Base-by-base conservation (phyloP, 1,139 yeast genomes). In the Kurtzmaniella quercitrusa region DNA sequence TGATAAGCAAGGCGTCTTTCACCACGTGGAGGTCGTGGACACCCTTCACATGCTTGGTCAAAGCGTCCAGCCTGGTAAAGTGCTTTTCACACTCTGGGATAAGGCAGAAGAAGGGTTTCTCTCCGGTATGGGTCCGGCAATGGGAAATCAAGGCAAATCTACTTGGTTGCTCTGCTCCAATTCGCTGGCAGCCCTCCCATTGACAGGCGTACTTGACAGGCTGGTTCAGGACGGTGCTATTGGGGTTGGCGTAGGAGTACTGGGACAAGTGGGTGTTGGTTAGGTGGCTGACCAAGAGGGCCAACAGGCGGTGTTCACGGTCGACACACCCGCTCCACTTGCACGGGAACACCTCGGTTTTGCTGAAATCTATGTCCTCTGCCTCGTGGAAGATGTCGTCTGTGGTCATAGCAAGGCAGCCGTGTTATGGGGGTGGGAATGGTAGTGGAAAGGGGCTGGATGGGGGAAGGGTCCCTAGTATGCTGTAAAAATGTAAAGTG, bases 61-160 rank as follows among this genome's bases (percentile, higher is more conserved):
- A 65, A 1, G 83, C 85, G 49, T 81, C 87, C 1, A 82, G 68
- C 45, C 83, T 59, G 0, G 79, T 72, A 54, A 82, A 83, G 42
- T 73, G 74, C 48, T 79, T 73, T 46, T 75, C 78, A 61, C 93
- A 85, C 53, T 82, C 89, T 1, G 89, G 89, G 12, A 83, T 69
- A 0, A 81, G 73, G 56, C 94, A 85, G 51, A 73, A 79, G 54
- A 79, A 82, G 27, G 87, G 87, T 51, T 75, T 75, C 53, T 82
- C 87, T 0, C 85, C 83, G 0, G 87, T 79, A 56, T 84, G 91
- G 2, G 79, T 70, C 42, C 88, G 61, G 53, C 83, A 68, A 56
- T 84, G 91, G 0, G 84, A 70, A 1, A 81, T 70, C 29, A 84
- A 67, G 1, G 84, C 84, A 60, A 78, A 75, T 45, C 82, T 58